Base-by-base conservation (phyloP, 2,329 filamentous ascomycete species). In the Penicillium oxalicum region DNA sequence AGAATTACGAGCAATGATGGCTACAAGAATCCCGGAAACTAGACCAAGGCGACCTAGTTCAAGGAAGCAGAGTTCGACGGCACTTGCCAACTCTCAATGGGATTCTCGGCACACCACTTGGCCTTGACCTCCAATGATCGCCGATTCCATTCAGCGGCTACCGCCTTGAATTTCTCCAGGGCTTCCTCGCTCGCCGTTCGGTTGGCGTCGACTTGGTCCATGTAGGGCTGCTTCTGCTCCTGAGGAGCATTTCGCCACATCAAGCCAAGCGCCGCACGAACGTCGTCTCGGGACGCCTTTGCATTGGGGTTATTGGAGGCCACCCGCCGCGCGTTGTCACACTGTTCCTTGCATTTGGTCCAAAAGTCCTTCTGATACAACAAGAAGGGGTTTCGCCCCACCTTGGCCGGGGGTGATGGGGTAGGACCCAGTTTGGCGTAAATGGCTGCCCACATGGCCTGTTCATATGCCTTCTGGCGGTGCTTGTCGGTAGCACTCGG, bases 231-330 rank as follows among this genome's bases (percentile, higher is more conserved):
- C 62, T 86, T 88, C 58, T 83, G 79, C 39, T 87, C 86, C 5
- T 82, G 76, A 1, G 77, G 70, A 0, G 87, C 83, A 43, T 87
- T 86, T 58, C 86, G 88, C 93, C 93, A 98, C 84, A 93, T 91
- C 63, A 86, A 85, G 27, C 91, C 91, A 8, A 93, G 81, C 65
- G 90, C 88, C 44, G 84, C 81, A 32, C 93, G 87, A 48, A 97
- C 87, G 62, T 95, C 88, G 60, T 83, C 78, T 37, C 80, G 77
- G 2, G 76, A 73, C 2, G 78, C 79, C 59, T 89, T 94, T 5
- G 85, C 83, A 38, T 80, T 77, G 0, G 82, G 74, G 57, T 85
- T 84, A 9, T 81, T 80, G 44, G 83, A 84, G 29, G 81, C 77
- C 3, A 79, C 74, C 47, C 79, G 77, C 27, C 84, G 80, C n/a